Conservation (phyloP, 2,329 filamentous ascomycete genomes). For the Hypoxylon rubiginosum region DNA sequence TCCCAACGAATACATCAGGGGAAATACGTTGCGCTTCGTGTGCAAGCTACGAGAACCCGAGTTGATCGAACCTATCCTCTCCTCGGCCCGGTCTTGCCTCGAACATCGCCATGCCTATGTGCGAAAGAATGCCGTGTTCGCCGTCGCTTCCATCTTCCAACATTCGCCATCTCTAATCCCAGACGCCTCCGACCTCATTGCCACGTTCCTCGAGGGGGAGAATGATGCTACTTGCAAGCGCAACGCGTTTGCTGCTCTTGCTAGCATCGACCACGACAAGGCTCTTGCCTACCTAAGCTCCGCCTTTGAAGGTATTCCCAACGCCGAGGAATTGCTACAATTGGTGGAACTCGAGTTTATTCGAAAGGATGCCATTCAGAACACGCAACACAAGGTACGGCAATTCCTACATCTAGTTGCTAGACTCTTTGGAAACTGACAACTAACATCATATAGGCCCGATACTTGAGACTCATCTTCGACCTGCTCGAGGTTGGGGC, state of each 20-base stretch:
- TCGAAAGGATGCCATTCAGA: slow-evolving; percentile 94
- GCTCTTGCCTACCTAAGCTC: slow-evolving; percentile 88
- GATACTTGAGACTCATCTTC: slow-evolving; percentile 94
- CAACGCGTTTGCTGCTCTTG: slow-evolving; percentile 93
- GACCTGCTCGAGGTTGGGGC: slow-evolving; percentile 93
- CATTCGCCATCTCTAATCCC: slow-evolving; percentile 94
- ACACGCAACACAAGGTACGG: slow-evolving; percentile 88
- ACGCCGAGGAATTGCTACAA: slow-evolving; percentile 93
- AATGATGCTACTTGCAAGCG: slow-evolving; percentile 96
- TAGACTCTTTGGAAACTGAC: slow-evolving; percentile 14
- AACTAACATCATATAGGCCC: slow-evolving; percentile 70
- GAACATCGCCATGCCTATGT: slow-evolving; percentile 98
- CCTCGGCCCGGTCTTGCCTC: slow-evolving; percentile 90
- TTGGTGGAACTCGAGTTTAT: slow-evolving; percentile 97
- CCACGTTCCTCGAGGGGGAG: slow-evolving; percentile 89
- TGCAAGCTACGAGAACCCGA: slow-evolving; percentile 96
- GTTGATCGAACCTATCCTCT: slow-evolving; percentile 94
- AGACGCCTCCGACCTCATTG: slow-evolving; percentile 92
- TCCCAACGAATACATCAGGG: slow-evolving; percentile 97
- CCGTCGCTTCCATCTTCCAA: slow-evolving; percentile 90
- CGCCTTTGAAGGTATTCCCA: slow-evolving; percentile 93
- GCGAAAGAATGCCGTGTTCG: slow-evolving; percentile 97
- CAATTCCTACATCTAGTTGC: slow-evolving; percentile 1
- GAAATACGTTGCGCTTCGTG: slow-evolving; percentile 97
- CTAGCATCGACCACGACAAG: slow-evolving; percentile 93